Evolutionary conservation across 2,329 filamentous ascomycete genomes (phyloP), one percentile per base, ranked within the genome.

Genomic region (Ophiostoma angusticollis): DNA sequence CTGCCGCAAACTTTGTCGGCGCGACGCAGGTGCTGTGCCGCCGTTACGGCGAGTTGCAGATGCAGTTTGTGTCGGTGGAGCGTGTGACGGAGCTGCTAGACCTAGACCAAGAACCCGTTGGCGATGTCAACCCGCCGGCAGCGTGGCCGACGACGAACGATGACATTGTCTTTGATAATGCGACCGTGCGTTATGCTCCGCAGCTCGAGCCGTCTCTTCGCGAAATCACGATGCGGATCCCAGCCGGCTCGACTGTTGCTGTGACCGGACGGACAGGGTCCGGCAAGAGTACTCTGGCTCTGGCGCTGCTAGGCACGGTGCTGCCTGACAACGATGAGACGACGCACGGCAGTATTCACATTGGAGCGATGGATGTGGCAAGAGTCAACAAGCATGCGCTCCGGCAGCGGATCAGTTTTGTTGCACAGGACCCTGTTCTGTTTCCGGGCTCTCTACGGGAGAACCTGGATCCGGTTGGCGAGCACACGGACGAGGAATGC

Each of bases 1-100:
- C 80, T 0, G 80, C 82, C 0, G 68, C 71, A 6, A 73, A 70
- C 42, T 80, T 84, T 46, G 82, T 89, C 14, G 58, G 63, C 9
- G 70, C 77, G 7, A 89, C 82, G 0, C 82, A 87, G 51, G 62
- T 65, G 2, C 69, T 93, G 0, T 94, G 86, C 57, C 75, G 76
- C 44, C 72, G 76, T 42, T 93, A 93, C 50, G 86, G 86, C 3
- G 75, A 83, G 52, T 67, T 94, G 1, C 85, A 94, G 54, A 86
- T 94, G 72, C 81, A 93, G 53, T 93, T 93, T 48, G 85, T 93
- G 0, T 87, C 82, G 0, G 83, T 94, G 0, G 86, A 94, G 58
- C 74, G 86, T 29, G 79, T 94, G 0, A 76, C 91, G 9, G 84
- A 91, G 56, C 68, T 94, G 0, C 67, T 91, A 1, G 73, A 83